Conservation (phyloP, 768 basidiomycete species). For the Gloeophyllum trabeum region DNA sequence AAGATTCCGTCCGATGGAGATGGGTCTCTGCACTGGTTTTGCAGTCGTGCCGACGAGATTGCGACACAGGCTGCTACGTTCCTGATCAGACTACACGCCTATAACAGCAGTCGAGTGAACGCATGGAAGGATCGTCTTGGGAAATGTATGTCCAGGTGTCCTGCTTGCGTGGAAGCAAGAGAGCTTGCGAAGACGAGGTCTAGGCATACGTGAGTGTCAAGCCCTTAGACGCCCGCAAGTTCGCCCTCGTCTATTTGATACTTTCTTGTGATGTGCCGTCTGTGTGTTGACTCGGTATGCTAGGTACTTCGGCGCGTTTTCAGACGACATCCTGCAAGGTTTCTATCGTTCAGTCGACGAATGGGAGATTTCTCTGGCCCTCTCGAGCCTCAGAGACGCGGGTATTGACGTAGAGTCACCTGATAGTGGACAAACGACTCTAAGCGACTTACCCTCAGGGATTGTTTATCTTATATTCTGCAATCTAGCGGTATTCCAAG, state of each 20-base stretch:
- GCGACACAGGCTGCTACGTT: constrained; percentile 67
- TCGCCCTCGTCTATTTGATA: not conserved
- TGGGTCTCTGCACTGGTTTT: constrained; percentile 68
- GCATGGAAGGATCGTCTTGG: constrained; percentile 52
- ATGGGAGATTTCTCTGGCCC: constrained; percentile 51
- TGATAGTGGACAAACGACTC: no score
- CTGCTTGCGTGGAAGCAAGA: constrained; percentile 58
- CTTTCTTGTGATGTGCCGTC: not conserved
- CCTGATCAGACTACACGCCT: constrained; percentile 75
- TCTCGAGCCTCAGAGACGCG: constrained; percentile 30
- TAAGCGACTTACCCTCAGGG: constrained; percentile 23
- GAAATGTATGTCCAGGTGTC: constrained; percentile 48
- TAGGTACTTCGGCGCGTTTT: constrained; percentile 71
- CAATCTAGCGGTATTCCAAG: not conserved
- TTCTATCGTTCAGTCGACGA: constrained; percentile 56
- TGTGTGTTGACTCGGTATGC: constrained; percentile 8
- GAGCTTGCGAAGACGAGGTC: constrained; percentile 55
- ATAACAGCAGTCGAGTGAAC: constrained; percentile 43
- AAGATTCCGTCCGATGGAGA: constrained; percentile 26
- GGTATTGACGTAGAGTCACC: no score
- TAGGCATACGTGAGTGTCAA: constrained; percentile 52
- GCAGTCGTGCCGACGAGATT: constrained; percentile 42
- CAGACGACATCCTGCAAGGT: constrained; percentile 29
- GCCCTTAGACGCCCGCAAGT: not conserved
- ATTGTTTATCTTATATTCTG: constrained; percentile 40